Conservation (phyloP, 208 protist species). For the Herpetomonas samuelpessoai region DNA sequence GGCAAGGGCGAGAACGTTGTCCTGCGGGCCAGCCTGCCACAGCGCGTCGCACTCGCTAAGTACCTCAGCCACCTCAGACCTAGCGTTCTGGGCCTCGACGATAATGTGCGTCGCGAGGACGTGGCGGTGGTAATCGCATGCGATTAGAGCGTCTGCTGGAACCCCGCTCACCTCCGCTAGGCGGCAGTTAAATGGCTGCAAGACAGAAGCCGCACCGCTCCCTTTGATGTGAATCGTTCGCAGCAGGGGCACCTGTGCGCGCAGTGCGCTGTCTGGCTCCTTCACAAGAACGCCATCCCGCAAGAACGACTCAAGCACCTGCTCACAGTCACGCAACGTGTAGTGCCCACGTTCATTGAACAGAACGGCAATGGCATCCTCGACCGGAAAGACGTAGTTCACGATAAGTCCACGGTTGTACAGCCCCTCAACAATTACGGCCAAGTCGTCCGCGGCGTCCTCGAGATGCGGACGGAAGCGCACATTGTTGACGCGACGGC, state of each 20-base stretch:
- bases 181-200: constrained; percentile 27
- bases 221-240: constrained; percentile 11
- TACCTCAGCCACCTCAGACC: constrained; percentile 55
- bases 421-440: constrained; percentile 73
- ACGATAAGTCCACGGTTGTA: constrained; percentile 83
- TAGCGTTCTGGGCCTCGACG: constrained; percentile 75
- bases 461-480: constrained; percentile 44
- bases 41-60: constrained; percentile 56
- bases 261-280: constrained; percentile 25
- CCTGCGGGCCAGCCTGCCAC: constrained; percentile 33
- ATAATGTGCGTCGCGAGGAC: constrained; percentile 67
- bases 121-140: constrained; percentile 78
- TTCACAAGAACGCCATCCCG: constrained; percentile 29
- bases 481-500: constrained; percentile 66
- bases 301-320: constrained; percentile 35
- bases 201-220: constrained; percentile 15
- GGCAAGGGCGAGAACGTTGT: constrained; percentile 52
- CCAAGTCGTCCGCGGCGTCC: constrained; percentile 35
- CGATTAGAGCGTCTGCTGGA: constrained; percentile 68
- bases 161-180: constrained; percentile 41
- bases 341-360: constrained; percentile 71
- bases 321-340: constrained; percentile 55
- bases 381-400: constrained; percentile 57
- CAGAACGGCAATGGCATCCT: constrained; percentile 75
- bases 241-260: constrained; percentile 27